A percentile compares a stretch with the other conserved stretches of the same genome.
Conservation (phyloP, 75 land plant species). For the Chamaecyparis obtusa region DNA sequence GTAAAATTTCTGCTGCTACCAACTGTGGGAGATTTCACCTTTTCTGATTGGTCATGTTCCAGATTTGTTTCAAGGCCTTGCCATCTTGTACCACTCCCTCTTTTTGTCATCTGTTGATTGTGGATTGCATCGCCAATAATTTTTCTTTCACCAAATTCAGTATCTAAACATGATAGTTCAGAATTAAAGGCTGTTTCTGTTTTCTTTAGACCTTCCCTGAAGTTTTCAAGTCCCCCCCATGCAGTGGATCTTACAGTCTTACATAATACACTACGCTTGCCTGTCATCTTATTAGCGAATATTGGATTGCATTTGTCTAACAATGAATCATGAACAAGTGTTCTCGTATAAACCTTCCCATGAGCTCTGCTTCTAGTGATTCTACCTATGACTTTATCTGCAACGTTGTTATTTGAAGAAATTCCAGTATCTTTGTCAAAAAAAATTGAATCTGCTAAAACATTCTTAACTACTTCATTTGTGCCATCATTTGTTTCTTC, state of each 20-base stretch:
- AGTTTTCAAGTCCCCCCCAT: conserved; percentile 6
- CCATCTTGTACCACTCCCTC: background rate
- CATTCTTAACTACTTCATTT: background rate
- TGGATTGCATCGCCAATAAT: background rate
- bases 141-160: background rate
- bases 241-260: background rate
- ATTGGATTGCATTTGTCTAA: background rate
- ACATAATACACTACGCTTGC: background rate
- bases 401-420: background rate
- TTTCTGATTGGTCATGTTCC: background rate
- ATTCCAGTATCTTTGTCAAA: background rate
- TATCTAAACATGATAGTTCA: background rate
- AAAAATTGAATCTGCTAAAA: background rate
- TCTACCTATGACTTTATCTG: background rate
- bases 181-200: background rate
- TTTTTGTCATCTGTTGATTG: background rate
- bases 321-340: background rate
- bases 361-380: conserved; percentile 3
- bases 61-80: background rate
- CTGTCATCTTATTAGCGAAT: background rate
- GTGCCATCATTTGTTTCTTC: background rate
- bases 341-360: background rate
- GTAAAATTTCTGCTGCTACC: background rate
- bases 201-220: background rate
- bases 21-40: background rate